These are phyloP conservation scores for Phytophthora citricola DNA, from an alignment of 352 stramenopile genomes.

Conservation along the genomic window DNA sequence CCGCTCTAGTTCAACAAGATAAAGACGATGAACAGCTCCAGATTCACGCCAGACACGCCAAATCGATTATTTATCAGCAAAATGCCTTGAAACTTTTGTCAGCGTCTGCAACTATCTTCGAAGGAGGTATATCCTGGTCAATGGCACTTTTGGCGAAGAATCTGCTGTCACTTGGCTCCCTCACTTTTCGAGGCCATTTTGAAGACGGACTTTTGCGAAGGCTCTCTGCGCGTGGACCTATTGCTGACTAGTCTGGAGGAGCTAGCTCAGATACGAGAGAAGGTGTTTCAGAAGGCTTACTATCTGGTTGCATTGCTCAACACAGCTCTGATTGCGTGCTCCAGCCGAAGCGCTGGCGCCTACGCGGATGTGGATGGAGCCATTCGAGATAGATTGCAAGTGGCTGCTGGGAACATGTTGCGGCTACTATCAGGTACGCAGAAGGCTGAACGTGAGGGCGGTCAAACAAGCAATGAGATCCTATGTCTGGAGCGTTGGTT, in stretches of 20 bases:
- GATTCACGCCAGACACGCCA: slow-evolving; percentile 20
- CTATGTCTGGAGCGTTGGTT: slow-evolving; percentile 17
- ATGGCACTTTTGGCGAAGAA: slow-evolving; percentile 20
- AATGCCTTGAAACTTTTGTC: slow-evolving; percentile 39
- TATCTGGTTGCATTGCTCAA: slow-evolving; percentile 50
- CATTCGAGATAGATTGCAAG: slow-evolving; percentile 13
- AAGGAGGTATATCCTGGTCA: slow-evolving; percentile 32
- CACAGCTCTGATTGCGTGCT: slow-evolving; percentile 43
- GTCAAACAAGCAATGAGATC: slow-evolving; percentile 11
- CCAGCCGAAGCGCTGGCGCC: slow-evolving; percentile 22
- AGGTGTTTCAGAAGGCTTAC: slow-evolving; percentile 37
- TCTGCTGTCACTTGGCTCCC: slow-evolving; percentile 41
- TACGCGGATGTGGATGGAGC: slow-evolving; percentile 4
- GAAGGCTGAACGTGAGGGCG: neutral
- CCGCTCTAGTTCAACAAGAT: slow-evolving; percentile 22
- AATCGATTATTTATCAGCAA: slow-evolving; percentile 40
- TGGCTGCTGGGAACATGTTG: slow-evolving; percentile 18
- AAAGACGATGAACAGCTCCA: slow-evolving; percentile 18
- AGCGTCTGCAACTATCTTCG: slow-evolving; percentile 24
- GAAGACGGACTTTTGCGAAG: slow-evolving; percentile 31
- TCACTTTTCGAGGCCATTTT: slow-evolving; percentile 46
- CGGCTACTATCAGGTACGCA: slow-evolving; percentile 12
- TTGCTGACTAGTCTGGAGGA: slow-evolving; percentile 33
- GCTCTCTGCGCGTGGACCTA: slow-evolving; percentile 16
- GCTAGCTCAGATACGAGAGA: slow-evolving; percentile 3